Evolutionary conservation across 257 asterid genomes (phyloP), one percentile per base, ranked within the genome.

Genomic region (Perilla frutescens): DNA sequence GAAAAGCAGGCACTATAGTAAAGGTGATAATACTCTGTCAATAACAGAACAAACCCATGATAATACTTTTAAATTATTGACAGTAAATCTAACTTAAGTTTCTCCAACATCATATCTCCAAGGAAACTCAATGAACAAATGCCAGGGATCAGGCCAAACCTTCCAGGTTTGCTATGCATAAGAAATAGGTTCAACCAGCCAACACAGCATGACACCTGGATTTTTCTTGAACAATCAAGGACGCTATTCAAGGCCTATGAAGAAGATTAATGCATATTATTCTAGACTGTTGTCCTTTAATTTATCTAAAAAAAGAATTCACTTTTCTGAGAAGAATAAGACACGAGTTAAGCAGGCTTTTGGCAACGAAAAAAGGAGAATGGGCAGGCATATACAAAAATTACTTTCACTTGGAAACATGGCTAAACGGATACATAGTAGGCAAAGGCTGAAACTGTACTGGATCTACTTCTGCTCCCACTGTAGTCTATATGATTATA

Each of bases 11-110:
- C 37, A 43, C 43, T 20, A 13, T 73, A 61, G 68, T 51, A 55
- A 13, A 56, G n/a, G 14, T 47, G 43, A 9, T 20, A n/a, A 9
- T 20, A n/a, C 71, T 70, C 43, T 54, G 62, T 49, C 68, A 12
- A 71, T 15, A 29, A 65, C 68, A 64, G 74, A 49, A 36, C 50
- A 40, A 59, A 12, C 56, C 39, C 63, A 39, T 32, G 55, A 70
- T 6, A 66, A 47, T 44, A 66, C 48, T 47, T 14, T 13, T 6
- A 20, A 34, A 43, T 20, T 31, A 15, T 45, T 34, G 26, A 29
- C 47, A 29, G 11, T 26, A 64, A 51, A 40, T 45, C 20, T 15
- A 51, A 14, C 41, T 29, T 34, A 57, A 36, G 40, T 40, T 39
- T 29, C 47, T 55, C 13, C 10, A 13, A n/a, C 20, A 58, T 15